A percentile compares a stretch with the other conserved stretches of the same genome.
These are phyloP conservation scores for Kwoniella dejecticola DNA, from an alignment of 768 basidiomycete species.

Conservation along the genomic window DNA sequence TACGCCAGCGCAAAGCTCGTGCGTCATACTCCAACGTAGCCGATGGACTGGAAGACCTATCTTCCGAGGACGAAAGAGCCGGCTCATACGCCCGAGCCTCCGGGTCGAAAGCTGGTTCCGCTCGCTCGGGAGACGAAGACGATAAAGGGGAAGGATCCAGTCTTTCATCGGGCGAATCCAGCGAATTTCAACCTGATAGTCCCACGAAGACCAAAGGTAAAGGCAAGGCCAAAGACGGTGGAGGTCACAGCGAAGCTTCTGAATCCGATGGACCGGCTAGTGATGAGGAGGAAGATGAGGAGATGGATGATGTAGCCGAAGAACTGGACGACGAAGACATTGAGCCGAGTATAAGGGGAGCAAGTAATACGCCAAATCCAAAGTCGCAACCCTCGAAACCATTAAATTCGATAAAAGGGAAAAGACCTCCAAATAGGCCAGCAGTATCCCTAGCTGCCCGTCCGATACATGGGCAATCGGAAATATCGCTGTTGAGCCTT, in stretches of 20 bases:
- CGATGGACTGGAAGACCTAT: conserved; percentile 22
- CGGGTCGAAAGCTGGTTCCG: not conserved
- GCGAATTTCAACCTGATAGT: conserved; percentile 22
- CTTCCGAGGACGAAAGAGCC: conserved; percentile 16
- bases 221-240: conserved; percentile 4
- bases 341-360: not conserved
- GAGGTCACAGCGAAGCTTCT: not conserved
- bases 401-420: not conserved
- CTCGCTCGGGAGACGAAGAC: conserved; percentile 6
- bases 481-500: conserved; percentile 27
- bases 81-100: not conserved
- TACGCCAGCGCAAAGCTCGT: conserved; percentile 24
- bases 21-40: conserved; percentile 28
- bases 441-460: not conserved
- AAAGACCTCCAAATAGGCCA: not conserved
- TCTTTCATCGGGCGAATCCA: conserved; percentile 19
- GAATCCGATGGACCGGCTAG: not conserved
- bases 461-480: conserved; percentile 21
- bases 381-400: not conserved
- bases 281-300: conserved; percentile 13
- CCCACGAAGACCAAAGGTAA: conserved; percentile 11
- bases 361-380: not conserved
- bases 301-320: conserved; percentile 11
- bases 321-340: conserved; percentile 13
- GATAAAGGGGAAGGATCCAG: conserved; percentile 6